Evolutionary conservation across 768 basidiomycete genomes (phyloP), one percentile per base, ranked within the genome.

Genomic region (Phaeotremella fagi): DNA sequence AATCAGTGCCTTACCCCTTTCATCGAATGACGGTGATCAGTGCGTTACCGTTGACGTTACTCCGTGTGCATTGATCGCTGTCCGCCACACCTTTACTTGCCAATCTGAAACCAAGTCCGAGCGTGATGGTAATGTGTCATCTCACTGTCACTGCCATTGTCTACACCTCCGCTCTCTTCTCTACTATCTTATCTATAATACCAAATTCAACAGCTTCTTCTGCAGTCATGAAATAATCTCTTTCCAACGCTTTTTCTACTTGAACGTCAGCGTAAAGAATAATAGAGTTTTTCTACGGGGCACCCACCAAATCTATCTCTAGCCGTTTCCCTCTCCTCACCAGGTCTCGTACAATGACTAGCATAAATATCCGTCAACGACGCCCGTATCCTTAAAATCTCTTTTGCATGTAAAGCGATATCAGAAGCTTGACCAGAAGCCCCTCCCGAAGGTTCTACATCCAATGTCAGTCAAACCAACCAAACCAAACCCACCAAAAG

Each of bases 161-260:
- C 27, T 56, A 57, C 15, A 42, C 42, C 48, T 57, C 50, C 3
- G 47, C 53, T 48, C 75, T 50, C 25, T 58, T 57, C 75, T 90
- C 85, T 50, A 95, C 80, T 62, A 97, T 88, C 50, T 86, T 86
- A 76, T 97, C 91, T 46, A 95, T 87, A 50, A 97, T 87, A 35
- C 91, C 91, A 75, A 97, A 97, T 29, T 83, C 80, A 59, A 89
- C 78, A 12, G 90, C 90, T 80, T 94, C 88, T 71, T 85, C 83
- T 3, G 91, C 88, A 84, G 90, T 94, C 88, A 97, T 86, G 75
- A 90, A 97, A 75, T 92, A 92, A 75, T 97, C 91, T 56, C 91
- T 81, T 77, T 97, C 91, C 60, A 97, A 77, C 33, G 91, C 90
- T 55, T 78, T 85, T 75, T 88, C 90, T 91, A 41, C 7, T 26